phyloP scores from a whole-genome alignment of 129 eudicot species.

The Ambrosia trifida region DNA sequence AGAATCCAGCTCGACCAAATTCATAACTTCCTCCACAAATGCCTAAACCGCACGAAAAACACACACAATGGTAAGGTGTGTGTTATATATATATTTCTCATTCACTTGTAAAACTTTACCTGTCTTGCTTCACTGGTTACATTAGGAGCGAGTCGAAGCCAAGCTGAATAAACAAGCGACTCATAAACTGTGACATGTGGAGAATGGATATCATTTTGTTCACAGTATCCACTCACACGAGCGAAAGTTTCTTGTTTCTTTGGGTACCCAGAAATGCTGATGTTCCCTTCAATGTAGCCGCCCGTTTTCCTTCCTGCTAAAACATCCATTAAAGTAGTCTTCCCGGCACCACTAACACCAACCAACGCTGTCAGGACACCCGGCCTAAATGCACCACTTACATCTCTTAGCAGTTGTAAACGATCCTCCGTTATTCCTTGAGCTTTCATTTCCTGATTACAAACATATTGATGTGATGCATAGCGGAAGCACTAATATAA shows the following conservation, averaged over 20 bases:
- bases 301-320: constrained; percentile 79
- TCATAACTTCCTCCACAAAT: constrained; percentile 84
- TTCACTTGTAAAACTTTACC: constrained; percentile 34
- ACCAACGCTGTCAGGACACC: constrained; percentile 77
- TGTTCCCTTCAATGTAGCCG: constrained; percentile 70
- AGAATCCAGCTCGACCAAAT: constrained; percentile 60
- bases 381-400: constrained; percentile 84
- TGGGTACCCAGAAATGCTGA: constrained; percentile 71
- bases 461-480: background rate
- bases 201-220: constrained; percentile 83
- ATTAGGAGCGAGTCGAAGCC: constrained; percentile 68
- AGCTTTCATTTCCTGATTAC: constrained; percentile 71
- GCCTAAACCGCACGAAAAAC: constrained; percentile 35
- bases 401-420: constrained; percentile 68
- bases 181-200: constrained; percentile 79
- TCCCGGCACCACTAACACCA: constrained; percentile 90
- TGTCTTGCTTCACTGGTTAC: constrained; percentile 46
- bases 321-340: constrained; percentile 87
- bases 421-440: constrained; percentile 60
- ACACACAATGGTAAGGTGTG: background rate
- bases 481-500: too few species aligned
- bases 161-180: constrained; percentile 65
- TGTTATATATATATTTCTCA: background rate
- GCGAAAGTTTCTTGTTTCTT: constrained; percentile 84
- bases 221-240: constrained; percentile 81